A percentile compares a stretch with the other conserved stretches of the same genome.
Conservation (phyloP, 768 basidiomycete species). For the Boletellus ananas region DNA sequence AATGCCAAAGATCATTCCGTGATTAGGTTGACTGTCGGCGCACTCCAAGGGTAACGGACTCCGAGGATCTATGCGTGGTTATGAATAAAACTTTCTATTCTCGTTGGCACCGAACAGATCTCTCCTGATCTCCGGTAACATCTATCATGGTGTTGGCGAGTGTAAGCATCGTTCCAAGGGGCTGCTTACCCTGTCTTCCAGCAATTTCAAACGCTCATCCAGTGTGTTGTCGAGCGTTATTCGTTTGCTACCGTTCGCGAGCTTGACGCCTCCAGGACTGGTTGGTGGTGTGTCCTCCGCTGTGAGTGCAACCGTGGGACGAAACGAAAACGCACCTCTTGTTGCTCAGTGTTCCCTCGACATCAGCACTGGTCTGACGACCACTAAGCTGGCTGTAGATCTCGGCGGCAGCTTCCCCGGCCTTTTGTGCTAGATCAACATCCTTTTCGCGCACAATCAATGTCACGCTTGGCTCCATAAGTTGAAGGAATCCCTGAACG, state of each 20-base stretch:
- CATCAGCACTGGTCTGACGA: constrained; percentile 50
- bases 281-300: not conserved
- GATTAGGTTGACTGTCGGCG: not conserved
- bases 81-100: constrained; percentile 91
- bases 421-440: constrained; percentile 52
- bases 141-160: constrained; percentile 45
- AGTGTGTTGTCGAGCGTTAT: constrained; percentile 94
- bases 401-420: constrained; percentile 58
- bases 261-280: constrained; percentile 83
- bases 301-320: not conserved
- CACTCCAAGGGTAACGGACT: not conserved
- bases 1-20: not conserved
- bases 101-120: constrained; percentile 87
- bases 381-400: constrained; percentile 80
- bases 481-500: constrained; percentile 78
- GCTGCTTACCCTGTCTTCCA: constrained; percentile 79
- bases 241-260: constrained; percentile 65
- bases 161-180: not conserved
- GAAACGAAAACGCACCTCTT: constrained; percentile 51
- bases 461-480: constrained; percentile 72
- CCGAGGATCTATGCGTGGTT: not conserved
- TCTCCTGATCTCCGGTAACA: constrained; percentile 91
- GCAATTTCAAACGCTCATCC: constrained; percentile 81
- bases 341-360: constrained; percentile 60
- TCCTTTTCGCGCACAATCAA: constrained; percentile 71